Conservation (phyloP, 1,284 basidiomycete genomes). For the Tremellales sp. region DNA sequence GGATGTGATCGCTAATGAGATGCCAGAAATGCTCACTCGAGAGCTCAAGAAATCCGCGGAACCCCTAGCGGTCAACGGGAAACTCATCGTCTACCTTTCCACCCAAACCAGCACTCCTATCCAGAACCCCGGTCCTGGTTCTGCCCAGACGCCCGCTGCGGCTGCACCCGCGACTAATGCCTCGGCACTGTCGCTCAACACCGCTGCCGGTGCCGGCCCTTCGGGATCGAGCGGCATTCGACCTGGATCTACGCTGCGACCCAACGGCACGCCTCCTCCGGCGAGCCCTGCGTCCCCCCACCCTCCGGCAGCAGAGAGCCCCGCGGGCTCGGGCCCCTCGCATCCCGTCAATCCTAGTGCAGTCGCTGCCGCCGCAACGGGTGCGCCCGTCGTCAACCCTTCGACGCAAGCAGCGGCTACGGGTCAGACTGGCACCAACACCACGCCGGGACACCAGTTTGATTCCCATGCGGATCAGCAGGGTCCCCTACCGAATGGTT, state of each 20-base stretch:
- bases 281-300: conserved; percentile 20
- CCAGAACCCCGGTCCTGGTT: conserved; percentile 60
- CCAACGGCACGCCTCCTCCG: conserved; percentile 18
- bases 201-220: conserved; percentile 40
- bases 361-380: conserved; percentile 20
- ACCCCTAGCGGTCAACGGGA: conserved; percentile 79
- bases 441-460: conserved; percentile 61
- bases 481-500: conserved; percentile 77
- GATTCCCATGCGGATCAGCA: conserved; percentile 74
- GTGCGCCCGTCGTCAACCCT: conserved; percentile 37
- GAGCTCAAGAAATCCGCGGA: conserved; percentile 84
- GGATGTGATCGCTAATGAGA: conserved; percentile 6
- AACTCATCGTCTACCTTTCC: conserved; percentile 76
- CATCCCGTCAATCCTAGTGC: conserved; percentile 26
- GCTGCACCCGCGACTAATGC: conserved; percentile 18
- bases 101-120: conserved; percentile 73
- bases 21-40: conserved; percentile 67
- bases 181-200: conserved; percentile 35
- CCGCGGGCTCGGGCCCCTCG: conserved; percentile 20
- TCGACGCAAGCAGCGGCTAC: conserved; percentile 50
- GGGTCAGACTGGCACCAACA: conserved; percentile 42
- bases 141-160: conserved; percentile 19
- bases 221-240: conserved; percentile 13
- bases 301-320: conserved; percentile 6
- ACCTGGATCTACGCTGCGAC: conserved; percentile 25